A percentile compares a stretch with the other conserved stretches of the same genome.
phyloP scores from a whole-genome alignment of 139 green algal species.

The Chlamydomonas schloesseri region DNA sequence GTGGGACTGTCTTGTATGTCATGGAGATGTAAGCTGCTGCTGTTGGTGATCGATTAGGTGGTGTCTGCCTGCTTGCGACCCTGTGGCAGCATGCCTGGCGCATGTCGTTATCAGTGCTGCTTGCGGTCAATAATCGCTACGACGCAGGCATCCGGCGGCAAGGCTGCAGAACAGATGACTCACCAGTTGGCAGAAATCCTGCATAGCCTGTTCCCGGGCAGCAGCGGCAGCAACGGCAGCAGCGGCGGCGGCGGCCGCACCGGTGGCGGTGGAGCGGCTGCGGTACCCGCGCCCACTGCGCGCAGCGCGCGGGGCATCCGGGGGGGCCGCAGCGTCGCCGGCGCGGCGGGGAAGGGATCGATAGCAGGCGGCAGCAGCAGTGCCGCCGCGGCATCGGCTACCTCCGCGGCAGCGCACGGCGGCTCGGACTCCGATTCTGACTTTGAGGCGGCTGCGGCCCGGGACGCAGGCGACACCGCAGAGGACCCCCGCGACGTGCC shows the following conservation, averaged over 20 bases:
- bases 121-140: neutral
- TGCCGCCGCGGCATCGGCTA: neutral
- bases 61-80: neutral
- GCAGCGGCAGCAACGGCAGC: neutral
- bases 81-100: neutral
- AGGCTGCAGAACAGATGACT: constrained; percentile 30
- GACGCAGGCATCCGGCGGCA: neutral
- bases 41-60: neutral
- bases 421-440: constrained; percentile 9
- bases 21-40: neutral
- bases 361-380: neutral
- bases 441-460: constrained; percentile 4
- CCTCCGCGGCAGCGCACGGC: neutral
- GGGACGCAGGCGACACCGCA: neutral
- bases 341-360: too few relatives aligned
- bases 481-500: constrained; percentile 48
- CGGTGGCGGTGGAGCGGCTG: neutral
- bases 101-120: neutral
- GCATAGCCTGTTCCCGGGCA: neutral
- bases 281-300: neutral
- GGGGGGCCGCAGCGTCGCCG: too few relatives aligned
- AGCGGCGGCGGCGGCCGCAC: neutral
- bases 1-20: neutral
- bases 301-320: too few relatives aligned
- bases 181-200: neutral